Evolutionary conservation across 1,284 basidiomycete genomes (phyloP), one percentile per base, ranked within the genome.

Genomic region (Sanghuangporus weigelae): DNA sequence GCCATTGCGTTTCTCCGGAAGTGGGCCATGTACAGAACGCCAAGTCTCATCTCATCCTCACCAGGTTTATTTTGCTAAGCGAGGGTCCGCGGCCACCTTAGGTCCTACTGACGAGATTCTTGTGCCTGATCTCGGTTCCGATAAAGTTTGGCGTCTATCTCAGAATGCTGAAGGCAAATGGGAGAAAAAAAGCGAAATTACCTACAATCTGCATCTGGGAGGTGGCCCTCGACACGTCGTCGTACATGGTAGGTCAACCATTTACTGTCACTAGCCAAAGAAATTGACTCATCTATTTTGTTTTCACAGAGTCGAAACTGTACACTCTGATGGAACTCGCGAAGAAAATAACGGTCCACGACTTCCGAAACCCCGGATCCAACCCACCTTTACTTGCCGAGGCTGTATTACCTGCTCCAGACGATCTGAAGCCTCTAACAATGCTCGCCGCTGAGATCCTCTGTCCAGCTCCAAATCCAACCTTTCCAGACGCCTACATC

Each of bases 11-110:
- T 75, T 87, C 57, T 72, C 70, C 19, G 84, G 83, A 6, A 75
- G 77, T 0, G 88, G 89, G 0, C 86, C 86, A 2, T 79, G 87
- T 70, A 69, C 69, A 35, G 78, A 78, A n/a, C 80, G 90, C 39
- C 90, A 92, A 69, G 78, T 81, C 62, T 73, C 73, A 2, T 78
- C 90, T 2, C 90, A 92, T 70, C 85, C 87, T 0, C 90, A 92
- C 72, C 86, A 92, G 69, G 80, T 84, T 82, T 53, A 75, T 78
- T 16, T 54, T 4, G 12, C 31, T 19, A 36, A 51, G 23, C 26
- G 10, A 26, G 55, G 67, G 75, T 2, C 53, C 68, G 16, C 46
- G 75, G 40, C 73, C 7, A 11, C 53, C 2, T 31, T 36, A 36
- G 26, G 75, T 57, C 72, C 38, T 36, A 38, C 78, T 23, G 64